Conservation (phyloP, 73 alveolate genomes). For the Stentor coeruleus region DNA sequence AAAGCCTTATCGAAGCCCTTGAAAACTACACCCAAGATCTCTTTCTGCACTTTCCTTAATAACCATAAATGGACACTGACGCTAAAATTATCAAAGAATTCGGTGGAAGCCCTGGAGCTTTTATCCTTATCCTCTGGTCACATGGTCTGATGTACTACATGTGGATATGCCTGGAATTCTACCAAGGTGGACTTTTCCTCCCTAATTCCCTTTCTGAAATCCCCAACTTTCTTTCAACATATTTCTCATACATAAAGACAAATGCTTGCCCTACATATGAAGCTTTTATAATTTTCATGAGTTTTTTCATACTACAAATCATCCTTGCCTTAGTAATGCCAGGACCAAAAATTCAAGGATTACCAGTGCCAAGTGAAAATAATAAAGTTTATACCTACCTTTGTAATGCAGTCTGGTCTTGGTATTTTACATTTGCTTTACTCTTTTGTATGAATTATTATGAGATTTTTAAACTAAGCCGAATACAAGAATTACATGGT, state of each 20-base stretch:
- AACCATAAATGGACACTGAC: constrained; percentile 19
- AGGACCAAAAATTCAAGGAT: constrained; percentile 31
- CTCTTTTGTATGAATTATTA: background rate
- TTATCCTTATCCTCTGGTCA: constrained; percentile 21
- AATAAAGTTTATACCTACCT: background rate
- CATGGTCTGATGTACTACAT: constrained; percentile 25
- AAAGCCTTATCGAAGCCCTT: no score
- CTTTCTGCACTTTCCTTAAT: no score
- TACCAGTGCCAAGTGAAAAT: constrained; percentile 31
- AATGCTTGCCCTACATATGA: constrained; percentile 22
- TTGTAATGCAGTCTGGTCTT: constrained; percentile 30
- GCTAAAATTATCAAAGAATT: background rate
- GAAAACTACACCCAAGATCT: no score
- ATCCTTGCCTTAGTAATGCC: constrained; percentile 18
- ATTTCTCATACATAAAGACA: background rate
- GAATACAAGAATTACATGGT: constrained; percentile 25
- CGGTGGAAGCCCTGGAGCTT: constrained; percentile 34
- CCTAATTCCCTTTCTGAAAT: constrained; percentile 11
- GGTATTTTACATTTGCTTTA: constrained; percentile 14
- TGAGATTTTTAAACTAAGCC: background rate
- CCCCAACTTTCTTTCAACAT: background rate
- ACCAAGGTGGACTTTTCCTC: constrained; percentile 13
- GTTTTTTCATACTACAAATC: background rate
- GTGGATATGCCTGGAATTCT: constrained; percentile 27
- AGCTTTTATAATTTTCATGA: background rate